A percentile compares a stretch with the other conserved stretches of the same genome.
These are phyloP conservation scores for Senecio squalidus DNA, from an alignment of 140 eudicot species.

Conservation along the genomic window DNA sequence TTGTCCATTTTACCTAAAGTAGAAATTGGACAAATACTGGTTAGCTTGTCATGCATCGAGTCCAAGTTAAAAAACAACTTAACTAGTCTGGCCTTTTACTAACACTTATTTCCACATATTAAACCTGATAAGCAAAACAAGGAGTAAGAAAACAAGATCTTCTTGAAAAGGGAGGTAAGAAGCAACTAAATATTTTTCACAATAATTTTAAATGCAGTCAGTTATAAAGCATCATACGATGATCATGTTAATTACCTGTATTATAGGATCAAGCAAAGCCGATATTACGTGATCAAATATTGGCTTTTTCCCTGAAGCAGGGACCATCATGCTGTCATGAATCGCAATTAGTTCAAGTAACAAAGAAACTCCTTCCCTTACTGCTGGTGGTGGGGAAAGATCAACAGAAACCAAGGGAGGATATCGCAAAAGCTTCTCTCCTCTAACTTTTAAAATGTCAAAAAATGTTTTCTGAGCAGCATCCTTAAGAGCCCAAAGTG, in stretches of 20 bases:
- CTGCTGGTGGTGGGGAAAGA: slow-evolving; percentile 95
- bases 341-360: slow-evolving; percentile 78
- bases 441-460: slow-evolving; percentile 83
- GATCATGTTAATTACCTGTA: slow-evolving; percentile 57
- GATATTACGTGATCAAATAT: slow-evolving; percentile 83
- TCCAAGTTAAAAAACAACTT: too few species aligned
- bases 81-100: too few species aligned
- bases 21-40: too few species aligned
- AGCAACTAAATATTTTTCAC: not conserved
- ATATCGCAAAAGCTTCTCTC: slow-evolving; percentile 87
- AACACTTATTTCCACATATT: too few species aligned
- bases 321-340: slow-evolving; percentile 90
- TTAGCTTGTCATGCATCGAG: too few species aligned
- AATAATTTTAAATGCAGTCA: not conserved
- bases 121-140: too few species aligned
- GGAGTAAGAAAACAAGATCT: too few species aligned
- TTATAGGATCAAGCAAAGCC: slow-evolving; percentile 89
- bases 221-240: not conserved
- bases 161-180: not conserved
- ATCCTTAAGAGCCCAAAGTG: slow-evolving; percentile 88
- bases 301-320: slow-evolving; percentile 69
- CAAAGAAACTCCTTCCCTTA: slow-evolving; percentile 78
- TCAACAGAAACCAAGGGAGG: slow-evolving; percentile 91
- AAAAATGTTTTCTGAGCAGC: slow-evolving; percentile 94
- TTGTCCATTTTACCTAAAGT: too few species aligned